phyloP scores from a whole-genome alignment of 2,329 filamentous ascomycete genomes.

The Incumbomyces lentus region DNA sequence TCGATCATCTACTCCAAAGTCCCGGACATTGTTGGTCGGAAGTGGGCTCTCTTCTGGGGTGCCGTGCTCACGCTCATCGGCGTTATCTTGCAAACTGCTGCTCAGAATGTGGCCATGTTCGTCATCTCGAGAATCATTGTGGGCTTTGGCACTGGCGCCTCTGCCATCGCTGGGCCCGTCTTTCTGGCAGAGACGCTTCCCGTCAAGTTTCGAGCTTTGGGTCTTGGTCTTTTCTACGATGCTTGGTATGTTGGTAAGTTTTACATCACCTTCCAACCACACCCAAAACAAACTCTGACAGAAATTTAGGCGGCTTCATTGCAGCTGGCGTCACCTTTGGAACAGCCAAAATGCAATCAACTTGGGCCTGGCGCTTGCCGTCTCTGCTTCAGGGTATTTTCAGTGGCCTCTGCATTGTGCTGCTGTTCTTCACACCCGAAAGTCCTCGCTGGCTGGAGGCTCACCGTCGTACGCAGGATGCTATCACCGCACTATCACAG shows the following conservation, averaged over 20 bases:
- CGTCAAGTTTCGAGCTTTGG: constrained; percentile 7
- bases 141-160: constrained; percentile 36
- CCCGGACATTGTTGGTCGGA: constrained; percentile 35
- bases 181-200: constrained; percentile 38
- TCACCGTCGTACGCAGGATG: constrained; percentile 12
- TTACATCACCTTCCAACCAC: too few species aligned
- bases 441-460: constrained; percentile 21
- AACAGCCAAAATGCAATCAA: constrained; percentile 28
- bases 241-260: constrained; percentile 10
- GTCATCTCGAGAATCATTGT: constrained; percentile 38
- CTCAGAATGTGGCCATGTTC: constrained; percentile 45
- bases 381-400: constrained; percentile 35
- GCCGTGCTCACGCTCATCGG: constrained; percentile 36
- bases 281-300: constrained; percentile 23
- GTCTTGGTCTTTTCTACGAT: constrained; percentile 14
- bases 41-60: constrained; percentile 33
- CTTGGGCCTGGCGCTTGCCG: constrained; percentile 39
- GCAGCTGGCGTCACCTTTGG: constrained; percentile 40
- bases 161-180: constrained; percentile 36
- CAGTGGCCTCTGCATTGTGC: constrained; percentile 30
- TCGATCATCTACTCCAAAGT: constrained; percentile 24
- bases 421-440: constrained; percentile 38
- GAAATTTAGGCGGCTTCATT: constrained; percentile 24
- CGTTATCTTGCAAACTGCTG: constrained; percentile 37
- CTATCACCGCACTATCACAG: too few species aligned